Conservation (phyloP, 2,329 filamentous ascomycete species). For the Ceratocystis eucalypticola region DNA sequence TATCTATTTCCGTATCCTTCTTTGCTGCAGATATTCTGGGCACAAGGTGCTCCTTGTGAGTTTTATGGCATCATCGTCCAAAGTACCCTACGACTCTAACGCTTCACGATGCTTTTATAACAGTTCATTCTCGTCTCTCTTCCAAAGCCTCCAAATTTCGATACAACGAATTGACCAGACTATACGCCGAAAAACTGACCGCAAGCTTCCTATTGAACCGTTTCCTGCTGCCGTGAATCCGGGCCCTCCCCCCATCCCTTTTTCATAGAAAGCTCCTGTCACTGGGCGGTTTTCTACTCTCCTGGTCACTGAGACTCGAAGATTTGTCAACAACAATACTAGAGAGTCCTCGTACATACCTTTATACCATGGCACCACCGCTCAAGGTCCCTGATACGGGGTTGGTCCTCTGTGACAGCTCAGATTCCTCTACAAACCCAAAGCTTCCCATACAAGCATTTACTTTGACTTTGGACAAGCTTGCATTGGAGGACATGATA, state of each 20-base stretch:
- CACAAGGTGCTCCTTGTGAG: background rate
- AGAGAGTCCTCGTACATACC: background rate
- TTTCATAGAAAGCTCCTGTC: too few relatives aligned
- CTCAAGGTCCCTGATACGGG: constrained; percentile 45
- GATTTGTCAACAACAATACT: background rate
- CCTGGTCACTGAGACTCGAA: too few relatives aligned
- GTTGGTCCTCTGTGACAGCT: constrained; percentile 40
- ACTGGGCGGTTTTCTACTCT: background rate
- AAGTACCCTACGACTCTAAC: background rate
- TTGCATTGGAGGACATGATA: constrained; percentile 49
- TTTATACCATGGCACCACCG: constrained; percentile 51
- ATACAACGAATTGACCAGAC: background rate
- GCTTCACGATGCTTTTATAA: background rate
- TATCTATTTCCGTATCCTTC: background rate
- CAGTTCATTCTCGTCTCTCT: background rate
- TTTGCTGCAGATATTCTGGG: background rate
- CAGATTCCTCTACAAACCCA: constrained; percentile 29
- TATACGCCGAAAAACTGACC: background rate
- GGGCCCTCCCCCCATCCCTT: too few relatives aligned
- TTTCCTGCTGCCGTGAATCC: too few relatives aligned
- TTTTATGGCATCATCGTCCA: background rate
- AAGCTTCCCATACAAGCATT: constrained; percentile 42
- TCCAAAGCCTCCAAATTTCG: background rate
- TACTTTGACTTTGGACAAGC: constrained; percentile 43
- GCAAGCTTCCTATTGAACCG: too few relatives aligned